These are phyloP conservation scores for Boechera retrofracta DNA, from an alignment of 345 rosid species.

Conservation along the genomic window DNA sequence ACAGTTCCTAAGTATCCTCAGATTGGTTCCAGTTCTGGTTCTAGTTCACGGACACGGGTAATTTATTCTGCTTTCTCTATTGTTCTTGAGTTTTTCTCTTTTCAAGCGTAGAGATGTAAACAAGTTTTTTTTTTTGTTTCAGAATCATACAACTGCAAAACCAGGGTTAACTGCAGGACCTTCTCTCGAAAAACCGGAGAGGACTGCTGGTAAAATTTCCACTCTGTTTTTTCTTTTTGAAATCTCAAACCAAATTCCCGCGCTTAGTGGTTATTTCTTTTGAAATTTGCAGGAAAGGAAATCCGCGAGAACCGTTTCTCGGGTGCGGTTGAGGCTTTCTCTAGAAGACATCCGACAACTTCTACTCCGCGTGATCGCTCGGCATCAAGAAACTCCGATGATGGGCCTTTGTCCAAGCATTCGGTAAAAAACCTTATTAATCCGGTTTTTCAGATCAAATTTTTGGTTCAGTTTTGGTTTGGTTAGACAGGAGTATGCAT, in stretches of 20 bases:
- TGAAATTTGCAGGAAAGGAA: slow-evolving; percentile 53
- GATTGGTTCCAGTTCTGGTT: slow-evolving; percentile 62
- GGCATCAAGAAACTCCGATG: slow-evolving; percentile 55
- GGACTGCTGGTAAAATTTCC: slow-evolving; percentile 50
- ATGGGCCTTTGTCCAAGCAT: slow-evolving; percentile 55
- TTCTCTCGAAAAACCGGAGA: slow-evolving; percentile 56
- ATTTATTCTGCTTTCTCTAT: neutral
- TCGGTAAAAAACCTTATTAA: slow-evolving; percentile 46
- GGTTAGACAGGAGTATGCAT: neutral
- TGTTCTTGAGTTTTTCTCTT: neutral
- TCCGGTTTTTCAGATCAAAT: neutral
- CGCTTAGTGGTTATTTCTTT: neutral
- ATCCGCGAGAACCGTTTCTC: slow-evolving; percentile 55
- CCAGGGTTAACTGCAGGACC: slow-evolving; percentile 52
- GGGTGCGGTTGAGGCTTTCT: slow-evolving; percentile 76
- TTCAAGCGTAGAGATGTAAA: neutral
- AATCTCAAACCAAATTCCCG: neutral
- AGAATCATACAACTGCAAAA: slow-evolving; percentile 51
- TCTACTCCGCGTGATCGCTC: slow-evolving; percentile 51
- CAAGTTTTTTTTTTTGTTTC: neutral
- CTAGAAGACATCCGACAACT: slow-evolving; percentile 55
- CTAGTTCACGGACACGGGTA: slow-evolving; percentile 68
- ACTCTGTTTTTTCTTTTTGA: neutral
- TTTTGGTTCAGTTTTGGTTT: neutral
- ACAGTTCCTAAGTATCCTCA: slow-evolving; percentile 76